Base-by-base conservation (phyloP, 2,329 filamentous ascomycete species). In the Coleophoma eucalyptorum region DNA sequence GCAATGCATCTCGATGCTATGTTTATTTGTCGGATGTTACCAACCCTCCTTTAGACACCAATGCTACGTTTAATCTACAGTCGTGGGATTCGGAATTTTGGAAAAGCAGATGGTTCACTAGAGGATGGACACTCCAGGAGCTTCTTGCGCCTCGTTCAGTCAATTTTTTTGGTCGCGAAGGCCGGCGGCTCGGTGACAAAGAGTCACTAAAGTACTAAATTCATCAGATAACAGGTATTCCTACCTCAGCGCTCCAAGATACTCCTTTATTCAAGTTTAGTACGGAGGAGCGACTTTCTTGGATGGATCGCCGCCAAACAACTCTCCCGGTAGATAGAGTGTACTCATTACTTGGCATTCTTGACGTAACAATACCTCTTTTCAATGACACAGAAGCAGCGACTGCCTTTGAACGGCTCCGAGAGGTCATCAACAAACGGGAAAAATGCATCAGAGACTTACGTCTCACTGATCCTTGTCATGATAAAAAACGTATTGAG, bases 331-430 rank as follows among this genome's bases (percentile, higher is more conserved):
- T 75, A 43, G 73, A 75, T 37, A 62, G 64, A 16, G 70, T 71
- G 0, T 76, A 75, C 34, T 72, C 65, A 12, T 57, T 76, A 0
- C 51, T 76, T 3, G 73, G 73, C 0, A 61, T 75, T 0, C 74
- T 76, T 26, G 60, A 61, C 1, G 63, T 75, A 21, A 67, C 69
- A 32, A 72, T 76, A 67, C 66, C 72, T 0, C 53, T 74, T 4
- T 34, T 74, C 0, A 75, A 75, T 47, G 38, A 72, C 1, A 66
- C 70, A 41, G 65, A 65, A 0, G 1, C 13, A 0, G 35, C 31
- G n/a, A 60, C 58, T 0, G 63, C 69, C 0, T 71, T 70, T 16
- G n/a, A 42, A 0, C 55, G 69, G 3, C 51, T 72, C 0, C 68
- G 69, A 13, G 52, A 61, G 16, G 65, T 69, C 15, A 69, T 72